Evolutionary conservation across 1,284 basidiomycete genomes (phyloP).

Genomic region (Ganoderma lingzhi): DNA sequence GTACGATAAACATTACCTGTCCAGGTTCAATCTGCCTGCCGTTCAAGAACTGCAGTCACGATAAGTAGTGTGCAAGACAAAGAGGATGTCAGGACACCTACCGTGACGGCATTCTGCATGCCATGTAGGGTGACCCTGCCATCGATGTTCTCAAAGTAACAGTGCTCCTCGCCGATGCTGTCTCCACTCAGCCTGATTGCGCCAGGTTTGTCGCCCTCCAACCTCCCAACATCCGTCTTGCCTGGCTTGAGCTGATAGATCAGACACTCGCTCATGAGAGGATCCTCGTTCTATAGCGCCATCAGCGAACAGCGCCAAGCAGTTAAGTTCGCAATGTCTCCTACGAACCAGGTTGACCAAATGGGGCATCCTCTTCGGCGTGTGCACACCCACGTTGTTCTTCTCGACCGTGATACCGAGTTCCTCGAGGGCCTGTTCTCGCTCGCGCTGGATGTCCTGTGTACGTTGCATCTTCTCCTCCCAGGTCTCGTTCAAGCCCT

Average conservation of each 20-base stretch:
- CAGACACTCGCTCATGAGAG: slow-evolving; percentile 90
- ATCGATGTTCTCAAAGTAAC: slow-evolving; percentile 88
- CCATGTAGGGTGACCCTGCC: slow-evolving; percentile 87
- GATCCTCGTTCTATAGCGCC: slow-evolving; percentile 83
- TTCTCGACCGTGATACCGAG: slow-evolving; percentile 98
- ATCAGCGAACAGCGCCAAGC: slow-evolving; percentile 18
- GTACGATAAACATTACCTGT: slow-evolving; percentile 57
- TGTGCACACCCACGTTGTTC: slow-evolving; percentile 94
- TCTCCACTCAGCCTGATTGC: slow-evolving; percentile 93
- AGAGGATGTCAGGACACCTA: slow-evolving; percentile 48
- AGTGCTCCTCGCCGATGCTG: slow-evolving; percentile 93
- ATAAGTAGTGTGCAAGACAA: slow-evolving; percentile 12
- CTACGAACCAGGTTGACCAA: slow-evolving; percentile 88
- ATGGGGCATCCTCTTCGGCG: slow-evolving; percentile 99
- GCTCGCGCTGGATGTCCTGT: slow-evolving; percentile 94
- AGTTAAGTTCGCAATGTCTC: neutral
- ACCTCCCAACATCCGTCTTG: slow-evolving; percentile 80
- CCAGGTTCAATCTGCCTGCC: slow-evolving; percentile 85
- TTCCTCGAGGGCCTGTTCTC: slow-evolving; percentile 97
- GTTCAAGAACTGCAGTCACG: slow-evolving; percentile 78
- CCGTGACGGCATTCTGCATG: slow-evolving; percentile 84
- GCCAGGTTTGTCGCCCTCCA: slow-evolving; percentile 82
- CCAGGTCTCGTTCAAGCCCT: slow-evolving; percentile 97
- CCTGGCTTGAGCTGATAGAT: slow-evolving; percentile 96
- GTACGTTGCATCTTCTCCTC: slow-evolving; percentile 95